These are phyloP conservation scores for Piedraia hortae DNA, from an alignment of 2,329 filamentous ascomycete genomes.

Conservation along the genomic window DNA sequence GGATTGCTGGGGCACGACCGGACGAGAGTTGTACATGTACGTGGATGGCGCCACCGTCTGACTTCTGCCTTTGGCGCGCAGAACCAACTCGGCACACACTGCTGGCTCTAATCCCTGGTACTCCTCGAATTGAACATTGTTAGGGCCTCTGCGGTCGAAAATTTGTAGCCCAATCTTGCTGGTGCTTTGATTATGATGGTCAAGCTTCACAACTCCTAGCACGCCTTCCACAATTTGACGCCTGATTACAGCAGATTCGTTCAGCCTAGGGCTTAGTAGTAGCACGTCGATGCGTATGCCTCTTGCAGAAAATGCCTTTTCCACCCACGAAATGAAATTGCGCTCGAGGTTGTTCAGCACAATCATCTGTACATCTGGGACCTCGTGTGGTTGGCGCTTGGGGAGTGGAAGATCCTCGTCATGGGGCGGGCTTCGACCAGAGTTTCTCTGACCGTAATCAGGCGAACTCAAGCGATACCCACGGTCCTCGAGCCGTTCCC, in stretches of 20 bases:
- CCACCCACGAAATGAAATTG: conserved; percentile 61
- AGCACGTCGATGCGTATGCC: conserved; percentile 54
- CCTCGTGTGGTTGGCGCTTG: conserved; percentile 40
- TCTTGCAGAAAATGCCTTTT: conserved; percentile 43
- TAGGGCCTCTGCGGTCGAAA: conserved; percentile 56
- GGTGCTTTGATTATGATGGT: conserved; percentile 35
- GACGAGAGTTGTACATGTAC: conserved; percentile 10
- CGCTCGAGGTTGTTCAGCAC: conserved; percentile 50
- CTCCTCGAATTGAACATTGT: conserved; percentile 60
- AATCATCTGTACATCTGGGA: conserved; percentile 76
- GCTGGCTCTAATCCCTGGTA: conserved; percentile 59
- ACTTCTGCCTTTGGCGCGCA: conserved; percentile 33
- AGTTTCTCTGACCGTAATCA: conserved; percentile 18
- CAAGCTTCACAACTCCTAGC: conserved; percentile 48
- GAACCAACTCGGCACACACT: conserved; percentile 55
- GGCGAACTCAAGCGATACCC: conserved; percentile 14
- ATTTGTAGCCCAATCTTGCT: conserved; percentile 59
- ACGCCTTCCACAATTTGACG: conserved; percentile 75
- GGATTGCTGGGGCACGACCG: conserved; percentile 12
- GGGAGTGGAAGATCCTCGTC: conserved; percentile 44
- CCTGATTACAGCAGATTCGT: conserved; percentile 53
- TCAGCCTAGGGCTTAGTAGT: conserved; percentile 48
- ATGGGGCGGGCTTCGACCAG: conserved; percentile 20
- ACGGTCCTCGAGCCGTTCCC: conserved; percentile 11
- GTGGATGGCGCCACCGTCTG: conserved; percentile 11